These are phyloP conservation scores for Pleurotus djamor DNA, from an alignment of 768 basidiomycete genomes.

Conservation along the genomic window DNA sequence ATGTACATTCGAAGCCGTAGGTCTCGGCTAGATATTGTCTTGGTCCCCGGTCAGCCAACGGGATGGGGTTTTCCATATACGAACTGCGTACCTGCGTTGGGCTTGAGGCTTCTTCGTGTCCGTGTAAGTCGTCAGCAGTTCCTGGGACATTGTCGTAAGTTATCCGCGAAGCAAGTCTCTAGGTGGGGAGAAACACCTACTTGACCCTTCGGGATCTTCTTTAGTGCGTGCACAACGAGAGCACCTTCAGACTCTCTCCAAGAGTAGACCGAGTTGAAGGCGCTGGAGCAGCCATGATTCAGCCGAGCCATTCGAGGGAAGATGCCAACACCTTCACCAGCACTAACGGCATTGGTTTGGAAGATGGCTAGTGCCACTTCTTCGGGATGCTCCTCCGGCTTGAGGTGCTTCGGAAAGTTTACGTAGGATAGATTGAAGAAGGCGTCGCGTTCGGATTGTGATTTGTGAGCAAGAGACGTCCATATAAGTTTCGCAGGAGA, in stretches of 20 bases:
- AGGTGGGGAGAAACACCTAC: slow-evolving; percentile 22
- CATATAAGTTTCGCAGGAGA: slow-evolving; percentile 46
- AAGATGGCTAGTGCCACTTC: slow-evolving; percentile 63
- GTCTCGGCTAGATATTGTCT: slow-evolving; percentile 47
- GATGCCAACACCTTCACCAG: slow-evolving; percentile 53
- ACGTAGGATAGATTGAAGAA: slow-evolving; percentile 60
- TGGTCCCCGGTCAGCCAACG: slow-evolving; percentile 4
- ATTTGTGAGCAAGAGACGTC: slow-evolving; percentile 28
- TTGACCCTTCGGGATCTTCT: slow-evolving; percentile 48
- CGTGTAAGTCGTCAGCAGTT: slow-evolving; percentile 61
- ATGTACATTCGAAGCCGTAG: slow-evolving; percentile 61
- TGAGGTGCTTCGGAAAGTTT: slow-evolving; percentile 39
- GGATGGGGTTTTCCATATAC: not conserved
- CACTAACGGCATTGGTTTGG: slow-evolving; percentile 62
- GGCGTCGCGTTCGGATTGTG: slow-evolving; percentile 28
- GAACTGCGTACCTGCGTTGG: slow-evolving; percentile 43
- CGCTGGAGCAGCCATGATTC: slow-evolving; percentile 67
- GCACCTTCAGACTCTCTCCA: slow-evolving; percentile 49
- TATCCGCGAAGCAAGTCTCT: not conserved
- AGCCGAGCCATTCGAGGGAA: slow-evolving; percentile 67
- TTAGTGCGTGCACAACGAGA: slow-evolving; percentile 59
- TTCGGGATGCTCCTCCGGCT: slow-evolving; percentile 32
- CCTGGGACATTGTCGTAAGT: slow-evolving; percentile 22
- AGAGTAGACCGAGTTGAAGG: slow-evolving; percentile 65
- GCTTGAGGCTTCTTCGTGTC: slow-evolving; percentile 52